Conservation (phyloP, 495 filamentous ascomycete genomes). For the Barbatosphaeria neglecta region DNA sequence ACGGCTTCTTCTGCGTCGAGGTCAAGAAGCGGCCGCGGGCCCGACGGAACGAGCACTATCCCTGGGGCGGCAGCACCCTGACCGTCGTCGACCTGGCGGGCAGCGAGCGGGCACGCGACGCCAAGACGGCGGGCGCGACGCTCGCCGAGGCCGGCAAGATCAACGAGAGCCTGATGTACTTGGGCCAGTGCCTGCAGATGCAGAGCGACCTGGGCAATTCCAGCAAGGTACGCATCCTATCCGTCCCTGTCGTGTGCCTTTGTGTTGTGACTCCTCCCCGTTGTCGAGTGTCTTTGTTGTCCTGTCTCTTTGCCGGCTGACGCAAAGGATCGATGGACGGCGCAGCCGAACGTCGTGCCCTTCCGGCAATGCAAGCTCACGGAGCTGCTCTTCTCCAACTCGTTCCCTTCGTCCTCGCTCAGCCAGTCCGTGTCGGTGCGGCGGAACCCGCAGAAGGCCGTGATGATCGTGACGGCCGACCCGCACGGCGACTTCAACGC, state of each 20-base stretch:
- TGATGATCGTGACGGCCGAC: slow-evolving; percentile 96
- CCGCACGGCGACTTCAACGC: slow-evolving; percentile 91
- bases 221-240: slow-evolving; percentile 62
- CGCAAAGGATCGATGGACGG: too few relatives aligned
- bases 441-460: slow-evolving; percentile 63
- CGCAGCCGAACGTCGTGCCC: slow-evolving; percentile 64
- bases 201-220: slow-evolving; percentile 68
- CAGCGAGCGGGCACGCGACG: slow-evolving; percentile 83
- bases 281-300: background rate
- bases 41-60: slow-evolving; percentile 25
- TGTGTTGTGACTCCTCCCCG: background rate
- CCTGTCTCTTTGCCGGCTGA: background rate
- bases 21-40: slow-evolving; percentile 67
- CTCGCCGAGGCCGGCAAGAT: slow-evolving; percentile 95
- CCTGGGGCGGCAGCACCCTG: slow-evolving; percentile 71
- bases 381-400: slow-evolving; percentile 91
- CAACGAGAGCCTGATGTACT: slow-evolving; percentile 94
- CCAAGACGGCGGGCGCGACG: slow-evolving; percentile 86
- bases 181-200: slow-evolving; percentile 94
- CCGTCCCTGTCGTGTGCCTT: too few relatives aligned
- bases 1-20: slow-evolving; percentile 94
- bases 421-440: slow-evolving; percentile 25
- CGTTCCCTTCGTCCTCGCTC: slow-evolving; percentile 59
- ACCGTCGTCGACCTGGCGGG: slow-evolving; percentile 91
- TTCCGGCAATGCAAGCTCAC: slow-evolving; percentile 96